phyloP scores from a whole-genome alignment of 257 asterid species.

The Coffea eugenioides region DNA sequence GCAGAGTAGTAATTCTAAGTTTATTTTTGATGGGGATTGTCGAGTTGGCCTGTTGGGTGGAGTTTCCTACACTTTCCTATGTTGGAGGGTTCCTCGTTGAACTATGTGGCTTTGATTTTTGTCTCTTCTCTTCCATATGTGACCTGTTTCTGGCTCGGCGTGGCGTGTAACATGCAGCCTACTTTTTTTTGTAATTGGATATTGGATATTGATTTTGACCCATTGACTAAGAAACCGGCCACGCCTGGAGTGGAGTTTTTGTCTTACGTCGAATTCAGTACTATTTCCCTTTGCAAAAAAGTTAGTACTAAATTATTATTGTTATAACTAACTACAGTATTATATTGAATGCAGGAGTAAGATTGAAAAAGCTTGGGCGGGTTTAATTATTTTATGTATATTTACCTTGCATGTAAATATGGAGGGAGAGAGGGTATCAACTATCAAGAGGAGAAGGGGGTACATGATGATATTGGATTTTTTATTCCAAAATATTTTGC shows the following conservation, averaged over 20 bases:
- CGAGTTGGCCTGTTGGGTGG: background rate
- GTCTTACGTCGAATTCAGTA: constrained; percentile 26
- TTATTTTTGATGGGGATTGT: constrained; percentile 14
- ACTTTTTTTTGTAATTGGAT: background rate
- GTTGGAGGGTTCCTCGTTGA: background rate
- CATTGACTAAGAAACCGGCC: background rate
- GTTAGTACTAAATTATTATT: too few relatives aligned
- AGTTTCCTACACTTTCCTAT: background rate
- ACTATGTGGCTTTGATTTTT: background rate
- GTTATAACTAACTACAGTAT: too few relatives aligned
- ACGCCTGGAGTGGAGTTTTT: constrained; percentile 19
- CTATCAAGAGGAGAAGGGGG: background rate
- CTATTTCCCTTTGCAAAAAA: too few relatives aligned
- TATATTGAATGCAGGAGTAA: too few relatives aligned
- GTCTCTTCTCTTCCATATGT: background rate
- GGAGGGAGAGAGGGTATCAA: background rate
- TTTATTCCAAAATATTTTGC: too few relatives aligned
- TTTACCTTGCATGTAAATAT: too few relatives aligned
- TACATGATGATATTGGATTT: background rate
- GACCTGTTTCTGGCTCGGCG: background rate
- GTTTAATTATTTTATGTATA: background rate
- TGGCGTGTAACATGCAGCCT: background rate
- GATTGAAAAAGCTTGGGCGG: too few relatives aligned
- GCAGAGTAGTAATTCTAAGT: background rate
- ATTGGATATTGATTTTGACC: too few relatives aligned